A percentile compares a stretch with the other conserved stretches of the same genome.
Evolutionary conservation across 495 filamentous ascomycete genomes (phyloP).

Genomic region (Hypoxylon lenormandii): DNA sequence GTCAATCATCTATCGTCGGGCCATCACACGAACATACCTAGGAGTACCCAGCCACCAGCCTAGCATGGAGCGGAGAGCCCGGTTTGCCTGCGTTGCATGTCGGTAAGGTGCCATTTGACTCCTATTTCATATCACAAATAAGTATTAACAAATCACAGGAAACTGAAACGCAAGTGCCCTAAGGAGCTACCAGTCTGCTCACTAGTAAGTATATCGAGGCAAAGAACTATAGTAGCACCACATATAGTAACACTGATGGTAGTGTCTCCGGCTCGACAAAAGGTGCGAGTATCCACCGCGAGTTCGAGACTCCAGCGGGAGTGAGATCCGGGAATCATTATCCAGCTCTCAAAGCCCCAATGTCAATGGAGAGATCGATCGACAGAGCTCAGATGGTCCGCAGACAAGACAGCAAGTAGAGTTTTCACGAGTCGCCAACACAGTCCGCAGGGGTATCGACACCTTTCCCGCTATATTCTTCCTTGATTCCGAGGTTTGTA

Average conservation of each 20-base stretch:
- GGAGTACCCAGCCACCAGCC: too few relatives aligned
- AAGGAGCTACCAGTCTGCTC: conserved; percentile 58
- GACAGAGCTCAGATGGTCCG: background rate
- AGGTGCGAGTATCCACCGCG: conserved; percentile 53
- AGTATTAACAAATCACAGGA: conserved; percentile 21
- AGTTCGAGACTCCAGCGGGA: conserved; percentile 34
- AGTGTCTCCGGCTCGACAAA: conserved; percentile 55
- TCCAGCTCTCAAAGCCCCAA: conserved; percentile 32
- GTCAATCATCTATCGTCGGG: too few relatives aligned
- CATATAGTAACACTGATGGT: conserved; percentile 45
- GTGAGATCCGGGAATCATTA: conserved; percentile 7
- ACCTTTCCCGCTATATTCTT: conserved; percentile 41
- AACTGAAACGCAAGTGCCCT: conserved; percentile 60
- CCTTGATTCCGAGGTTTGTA: conserved; percentile 34
- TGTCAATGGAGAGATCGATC: conserved; percentile 19
- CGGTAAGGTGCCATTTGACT: conserved; percentile 16
- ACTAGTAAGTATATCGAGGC: conserved; percentile 47
- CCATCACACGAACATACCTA: background rate
- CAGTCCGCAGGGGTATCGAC: conserved; percentile 2
- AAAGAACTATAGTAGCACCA: conserved; percentile 45
- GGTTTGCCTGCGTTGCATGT: conserved; percentile 37
- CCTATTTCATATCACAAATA: background rate
- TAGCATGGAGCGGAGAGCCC: conserved; percentile 34
- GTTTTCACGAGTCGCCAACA: background rate
- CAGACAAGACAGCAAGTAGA: background rate